These are phyloP conservation scores for Pinus taeda DNA, from an alignment of 75 land plant species.

Conservation along the genomic window DNA sequence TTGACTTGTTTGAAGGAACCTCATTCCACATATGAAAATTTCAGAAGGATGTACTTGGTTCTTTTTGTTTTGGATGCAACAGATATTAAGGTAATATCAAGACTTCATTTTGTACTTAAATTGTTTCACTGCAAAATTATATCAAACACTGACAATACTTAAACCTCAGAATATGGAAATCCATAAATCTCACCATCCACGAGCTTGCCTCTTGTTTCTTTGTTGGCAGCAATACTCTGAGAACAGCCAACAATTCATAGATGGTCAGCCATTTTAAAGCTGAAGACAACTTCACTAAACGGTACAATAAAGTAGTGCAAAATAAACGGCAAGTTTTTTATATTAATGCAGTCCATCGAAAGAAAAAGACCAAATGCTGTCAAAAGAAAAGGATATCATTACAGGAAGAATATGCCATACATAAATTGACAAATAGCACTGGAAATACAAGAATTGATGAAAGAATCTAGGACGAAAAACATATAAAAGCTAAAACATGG, in stretches of 20 bases:
- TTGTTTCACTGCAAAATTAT: background rate
- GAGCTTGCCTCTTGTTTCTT: conserved; percentile 39
- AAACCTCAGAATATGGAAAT: background rate
- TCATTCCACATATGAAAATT: background rate
- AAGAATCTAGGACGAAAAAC: background rate
- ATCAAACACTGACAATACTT: background rate
- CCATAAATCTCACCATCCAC: conserved; percentile 29
- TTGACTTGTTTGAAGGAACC: background rate
- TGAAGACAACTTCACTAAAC: background rate
- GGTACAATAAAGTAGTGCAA: background rate
- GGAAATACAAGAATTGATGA: background rate
- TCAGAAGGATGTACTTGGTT: background rate
- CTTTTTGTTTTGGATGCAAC: background rate
- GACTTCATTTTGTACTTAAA: no score
- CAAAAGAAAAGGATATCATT: background rate
- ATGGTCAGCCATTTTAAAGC: background rate
- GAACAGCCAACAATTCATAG: background rate
- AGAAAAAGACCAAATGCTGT: background rate
- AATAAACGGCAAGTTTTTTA: background rate
- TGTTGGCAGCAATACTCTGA: conserved; percentile 54
- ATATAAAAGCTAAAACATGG: background rate
- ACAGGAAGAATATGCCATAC: background rate
- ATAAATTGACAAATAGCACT: background rate
- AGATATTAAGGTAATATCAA: background rate
- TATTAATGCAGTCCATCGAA: background rate